Evolutionary conservation across 2,329 filamentous ascomycete species (phyloP).

Genomic region (Colletotrichum euphorbiae): DNA sequence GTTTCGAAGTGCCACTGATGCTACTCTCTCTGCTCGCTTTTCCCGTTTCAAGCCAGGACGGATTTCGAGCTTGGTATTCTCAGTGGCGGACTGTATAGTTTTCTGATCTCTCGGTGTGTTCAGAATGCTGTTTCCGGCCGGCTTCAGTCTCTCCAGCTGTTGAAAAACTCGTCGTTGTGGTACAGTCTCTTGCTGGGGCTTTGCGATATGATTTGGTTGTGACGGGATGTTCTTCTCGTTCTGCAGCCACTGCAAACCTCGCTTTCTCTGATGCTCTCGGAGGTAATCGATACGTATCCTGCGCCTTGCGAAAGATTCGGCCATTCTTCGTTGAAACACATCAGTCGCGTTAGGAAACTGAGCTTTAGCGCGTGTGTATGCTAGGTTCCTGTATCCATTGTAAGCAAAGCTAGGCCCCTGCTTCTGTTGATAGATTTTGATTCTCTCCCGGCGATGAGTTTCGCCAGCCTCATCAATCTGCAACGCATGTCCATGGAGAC

Average conservation of each 20-base stretch:
- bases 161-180: accelerated
- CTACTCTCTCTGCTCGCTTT: background rate
- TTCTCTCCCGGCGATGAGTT: background rate
- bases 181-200: background rate
- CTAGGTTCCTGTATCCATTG: background rate
- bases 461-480: accelerated
- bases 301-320: background rate
- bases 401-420: background rate
- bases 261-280: background rate
- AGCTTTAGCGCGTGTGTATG: accelerated
- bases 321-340: accelerated
- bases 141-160: too few relatives aligned
- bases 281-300: background rate
- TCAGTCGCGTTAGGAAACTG: background rate
- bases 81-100: background rate
- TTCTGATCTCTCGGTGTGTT: background rate
- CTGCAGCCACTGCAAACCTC: accelerated
- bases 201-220: background rate
- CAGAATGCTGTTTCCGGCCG: accelerated
- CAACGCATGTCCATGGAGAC: background rate
- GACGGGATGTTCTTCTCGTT: too few relatives aligned
- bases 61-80: background rate
- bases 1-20: background rate
- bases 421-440: background rate
- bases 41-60: accelerated